Conservation (phyloP, 1,284 basidiomycete genomes). For the Tilletiopsis washingtonensis region DNA sequence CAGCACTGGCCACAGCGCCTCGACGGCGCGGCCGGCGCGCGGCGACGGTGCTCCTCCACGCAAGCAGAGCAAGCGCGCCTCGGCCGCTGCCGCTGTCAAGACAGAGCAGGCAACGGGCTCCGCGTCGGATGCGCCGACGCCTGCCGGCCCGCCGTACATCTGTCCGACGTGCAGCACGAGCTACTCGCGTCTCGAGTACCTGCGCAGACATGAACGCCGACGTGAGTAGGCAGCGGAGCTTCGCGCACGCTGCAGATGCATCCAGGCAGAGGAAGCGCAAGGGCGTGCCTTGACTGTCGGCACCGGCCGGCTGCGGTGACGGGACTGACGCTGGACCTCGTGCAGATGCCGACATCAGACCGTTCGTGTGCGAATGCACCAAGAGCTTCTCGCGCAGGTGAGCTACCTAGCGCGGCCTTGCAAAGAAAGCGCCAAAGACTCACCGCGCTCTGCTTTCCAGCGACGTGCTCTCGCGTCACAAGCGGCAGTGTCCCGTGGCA, state of each 20-base stretch:
- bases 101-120: too few species aligned
- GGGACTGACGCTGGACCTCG: too few species aligned
- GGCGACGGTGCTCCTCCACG: too few species aligned
- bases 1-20: too few species aligned
- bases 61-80: too few species aligned
- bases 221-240: slow-evolving; percentile 15
- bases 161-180: slow-evolving; percentile 44
- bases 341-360: slow-evolving; percentile 43
- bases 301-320: too few species aligned
- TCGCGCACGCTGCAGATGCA: not conserved
- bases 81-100: too few species aligned
- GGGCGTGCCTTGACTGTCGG: not conserved
- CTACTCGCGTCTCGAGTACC: slow-evolving; percentile 45
- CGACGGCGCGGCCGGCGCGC: too few species aligned
- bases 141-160: slow-evolving; percentile 36
- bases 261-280: not conserved
- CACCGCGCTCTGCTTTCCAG: slow-evolving; percentile 7
- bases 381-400: slow-evolving; percentile 44
- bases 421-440: not conserved
- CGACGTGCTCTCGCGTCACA: slow-evolving; percentile 44
- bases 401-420: not conserved
- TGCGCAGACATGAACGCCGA: slow-evolving; percentile 42
- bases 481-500: slow-evolving; percentile 35
- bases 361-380: slow-evolving; percentile 44
- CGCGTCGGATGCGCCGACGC: not conserved